Conservation (phyloP, 139 green algal genomes). For the Micractinium conductrix region DNA sequence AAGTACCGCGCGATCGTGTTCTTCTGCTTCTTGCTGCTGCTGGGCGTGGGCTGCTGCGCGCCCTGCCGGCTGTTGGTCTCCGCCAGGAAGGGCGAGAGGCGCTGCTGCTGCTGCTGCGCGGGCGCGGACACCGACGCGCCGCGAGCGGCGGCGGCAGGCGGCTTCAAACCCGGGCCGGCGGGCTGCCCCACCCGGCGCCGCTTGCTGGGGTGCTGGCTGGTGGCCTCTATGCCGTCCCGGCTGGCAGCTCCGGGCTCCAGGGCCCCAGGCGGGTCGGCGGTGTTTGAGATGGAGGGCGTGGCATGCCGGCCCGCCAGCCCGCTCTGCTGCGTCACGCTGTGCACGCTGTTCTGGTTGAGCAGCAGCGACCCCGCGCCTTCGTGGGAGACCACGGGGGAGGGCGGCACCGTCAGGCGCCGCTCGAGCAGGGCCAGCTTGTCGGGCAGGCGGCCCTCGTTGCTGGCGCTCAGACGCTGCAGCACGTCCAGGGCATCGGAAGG, state of each 20-base stretch:
- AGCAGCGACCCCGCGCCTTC: background rate
- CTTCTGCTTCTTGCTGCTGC: constrained; percentile 41
- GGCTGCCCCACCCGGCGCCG: constrained; percentile 10
- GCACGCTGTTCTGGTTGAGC: constrained; percentile 37
- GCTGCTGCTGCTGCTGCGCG: constrained; percentile 7
- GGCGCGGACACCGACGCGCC: background rate
- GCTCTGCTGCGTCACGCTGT: constrained; percentile 38
- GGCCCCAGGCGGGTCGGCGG: background rate
- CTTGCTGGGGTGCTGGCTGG: constrained; percentile 26
- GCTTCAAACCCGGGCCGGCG: background rate
- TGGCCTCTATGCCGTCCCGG: constrained; percentile 12
- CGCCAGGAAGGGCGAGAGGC: constrained; percentile 28
- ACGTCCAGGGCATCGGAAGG: constrained; percentile 27
- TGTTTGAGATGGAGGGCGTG: constrained; percentile 17
- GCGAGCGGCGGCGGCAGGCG: background rate
- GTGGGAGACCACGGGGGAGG: constrained; percentile 21
- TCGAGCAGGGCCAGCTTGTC: constrained; percentile 41
- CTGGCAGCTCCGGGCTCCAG: background rate
- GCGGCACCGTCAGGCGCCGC: constrained; percentile 34
- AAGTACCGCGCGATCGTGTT: constrained; percentile 50
- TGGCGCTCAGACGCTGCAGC: background rate
- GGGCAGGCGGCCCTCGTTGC: constrained; percentile 30
- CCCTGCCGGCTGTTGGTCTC: background rate
- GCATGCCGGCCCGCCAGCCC: background rate
- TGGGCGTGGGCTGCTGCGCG: constrained; percentile 25